Evolutionary conservation across 192 early-diverging fungal genomes (phyloP).

Genomic region (Chytriomyces sp.): DNA sequence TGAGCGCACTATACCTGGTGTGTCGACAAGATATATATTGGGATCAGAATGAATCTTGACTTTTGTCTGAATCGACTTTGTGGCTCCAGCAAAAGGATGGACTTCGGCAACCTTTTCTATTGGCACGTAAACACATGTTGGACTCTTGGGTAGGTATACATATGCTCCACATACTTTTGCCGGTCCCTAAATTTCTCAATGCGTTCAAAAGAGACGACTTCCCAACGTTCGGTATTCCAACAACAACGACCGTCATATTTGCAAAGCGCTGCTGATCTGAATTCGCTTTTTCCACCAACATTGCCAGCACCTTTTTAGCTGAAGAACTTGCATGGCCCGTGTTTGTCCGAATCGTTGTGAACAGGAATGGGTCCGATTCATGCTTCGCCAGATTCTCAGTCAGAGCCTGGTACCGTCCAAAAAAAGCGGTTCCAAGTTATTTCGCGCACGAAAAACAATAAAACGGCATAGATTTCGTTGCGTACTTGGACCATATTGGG

Average conservation of each 20-base stretch:
- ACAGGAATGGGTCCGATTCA: constrained; percentile 62
- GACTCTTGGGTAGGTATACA: constrained; percentile 16
- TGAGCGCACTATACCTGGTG: constrained; percentile 57
- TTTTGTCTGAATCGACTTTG: constrained; percentile 69
- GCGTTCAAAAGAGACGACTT: constrained; percentile 93
- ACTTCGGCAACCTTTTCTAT: constrained; percentile 80
- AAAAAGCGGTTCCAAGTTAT: not conserved
- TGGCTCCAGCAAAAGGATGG: constrained; percentile 87
- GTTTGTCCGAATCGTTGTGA: constrained; percentile 47
- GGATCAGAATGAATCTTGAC: constrained; percentile 90
- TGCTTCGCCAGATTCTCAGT: constrained; percentile 43
- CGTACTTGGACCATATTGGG: constrained; percentile 48
- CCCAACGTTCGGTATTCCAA: constrained; percentile 97
- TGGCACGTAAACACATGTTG: not conserved
- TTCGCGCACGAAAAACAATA: not conserved
- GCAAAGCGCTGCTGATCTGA: not conserved
- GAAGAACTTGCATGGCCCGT: constrained; percentile 54
- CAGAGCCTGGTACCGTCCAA: not conserved
- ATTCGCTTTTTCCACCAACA: constrained; percentile 58
- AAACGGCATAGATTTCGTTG: not conserved
- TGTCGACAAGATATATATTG: constrained; percentile 91
- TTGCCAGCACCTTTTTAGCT: constrained; percentile 71
- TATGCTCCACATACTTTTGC: constrained; percentile 51
- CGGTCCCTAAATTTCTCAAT: constrained; percentile 75
- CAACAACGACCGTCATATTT: constrained; percentile 74